Base-by-base conservation (phyloP, 108 stramenopile genomes). In the Cyclostephanos tholiformis region DNA sequence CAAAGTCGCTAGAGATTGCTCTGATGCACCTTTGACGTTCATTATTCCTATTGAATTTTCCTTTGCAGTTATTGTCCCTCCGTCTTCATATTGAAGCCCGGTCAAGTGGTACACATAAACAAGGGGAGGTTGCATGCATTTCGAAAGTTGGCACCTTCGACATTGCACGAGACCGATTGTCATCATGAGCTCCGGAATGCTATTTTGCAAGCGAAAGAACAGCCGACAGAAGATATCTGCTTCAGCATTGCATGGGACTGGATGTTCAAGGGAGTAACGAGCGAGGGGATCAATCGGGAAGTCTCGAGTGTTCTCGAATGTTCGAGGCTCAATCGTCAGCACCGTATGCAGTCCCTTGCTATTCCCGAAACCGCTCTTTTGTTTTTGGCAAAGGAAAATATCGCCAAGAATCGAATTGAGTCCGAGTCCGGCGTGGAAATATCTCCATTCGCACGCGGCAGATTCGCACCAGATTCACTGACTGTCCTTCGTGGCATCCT, bases 91-190 rank as follows among this genome's bases (percentile, higher is more conserved):
- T 80, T 96, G 30, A 88, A 90, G 74, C 91, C 96, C 20, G 92
- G 94, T 16, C 90, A 96, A 51, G 63, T 89, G 46, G 75, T 95
- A 8, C 95, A 95, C 69, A 95, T 96, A 59, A 92, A 92, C 73
- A 96, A 96, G 69, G 95, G 95, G 3, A 85, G 93, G 17, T 84
- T 95, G 2, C 95, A 96, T 72, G 93, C 93, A 57, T 96, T 96
- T 74, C 89, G 93, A 23, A 96, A 96, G 78, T 55, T 91, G 68
- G 67, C 87, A 0, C 57, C 75, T 6, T 58, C 75, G 22, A 10
- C 53, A 32, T 77, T 94, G 23, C 76, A 75, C 41, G 70, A 77
- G 38, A 67, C 53, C 29, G 93, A 95, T 58, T 95, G 93, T 59
- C 91, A 92, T 61, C 59, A 56, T 13, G 53, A 77, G 23, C 61